Conservation (phyloP, 345 rosid genomes). For the Cardiospermum halicacabum region DNA sequence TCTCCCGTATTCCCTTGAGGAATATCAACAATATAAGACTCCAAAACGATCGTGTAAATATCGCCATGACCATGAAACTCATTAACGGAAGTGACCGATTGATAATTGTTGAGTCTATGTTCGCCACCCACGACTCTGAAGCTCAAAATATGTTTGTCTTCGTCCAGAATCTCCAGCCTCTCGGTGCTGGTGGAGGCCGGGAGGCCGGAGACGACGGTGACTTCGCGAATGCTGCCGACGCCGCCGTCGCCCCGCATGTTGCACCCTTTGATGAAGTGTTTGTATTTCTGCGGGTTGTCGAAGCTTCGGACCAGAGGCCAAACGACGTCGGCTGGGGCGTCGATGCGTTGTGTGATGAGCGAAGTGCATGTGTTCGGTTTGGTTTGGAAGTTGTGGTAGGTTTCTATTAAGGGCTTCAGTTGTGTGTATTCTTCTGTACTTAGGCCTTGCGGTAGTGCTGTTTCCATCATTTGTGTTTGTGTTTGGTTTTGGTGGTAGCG, state of each 20-base stretch:
- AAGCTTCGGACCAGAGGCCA: slow-evolving; percentile 72
- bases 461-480: background rate
- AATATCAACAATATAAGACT: slow-evolving; percentile 76
- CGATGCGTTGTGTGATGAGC: slow-evolving; percentile 63
- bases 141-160: slow-evolving; percentile 59
- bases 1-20: slow-evolving; percentile 74
- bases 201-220: slow-evolving; percentile 67
- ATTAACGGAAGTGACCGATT: slow-evolving; percentile 72
- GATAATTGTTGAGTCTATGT: slow-evolving; percentile 68
- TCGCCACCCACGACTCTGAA: slow-evolving; percentile 83
- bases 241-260: slow-evolving; percentile 48
- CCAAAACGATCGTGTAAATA: slow-evolving; percentile 62
- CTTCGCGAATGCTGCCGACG: slow-evolving; percentile 70
- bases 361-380: slow-evolving; percentile 59
- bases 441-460: slow-evolving; percentile 43
- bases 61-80: slow-evolving; percentile 43
- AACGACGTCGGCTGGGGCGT: slow-evolving; percentile 52
- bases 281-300: slow-evolving; percentile 68
- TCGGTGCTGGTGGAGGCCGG: slow-evolving; percentile 95
- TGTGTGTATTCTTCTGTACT: slow-evolving; percentile 42
- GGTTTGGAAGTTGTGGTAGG: slow-evolving; percentile 53
- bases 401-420: slow-evolving; percentile 46
- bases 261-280: slow-evolving; percentile 80
- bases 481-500: too few relatives aligned
- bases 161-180: slow-evolving; percentile 71